These are phyloP conservation scores for Ustilago hordei DNA, from an alignment of 1,284 basidiomycete genomes.

Conservation along the genomic window DNA sequence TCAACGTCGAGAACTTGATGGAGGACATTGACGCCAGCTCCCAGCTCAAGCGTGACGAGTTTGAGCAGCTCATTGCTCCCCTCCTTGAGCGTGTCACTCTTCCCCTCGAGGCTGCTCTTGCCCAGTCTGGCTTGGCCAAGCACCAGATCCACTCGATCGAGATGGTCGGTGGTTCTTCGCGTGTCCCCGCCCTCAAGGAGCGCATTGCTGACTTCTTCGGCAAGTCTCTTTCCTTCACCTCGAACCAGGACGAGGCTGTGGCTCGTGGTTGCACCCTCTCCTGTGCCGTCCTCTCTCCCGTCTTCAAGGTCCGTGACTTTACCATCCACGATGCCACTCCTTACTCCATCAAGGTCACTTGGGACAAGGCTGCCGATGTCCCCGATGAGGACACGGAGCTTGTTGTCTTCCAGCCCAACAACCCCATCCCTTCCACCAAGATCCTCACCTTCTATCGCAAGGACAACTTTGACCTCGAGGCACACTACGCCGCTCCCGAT, in stretches of 20 bases:
- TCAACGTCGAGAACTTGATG: conserved; percentile 69
- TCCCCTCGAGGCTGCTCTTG: conserved; percentile 63
- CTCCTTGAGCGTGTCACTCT: conserved; percentile 60
- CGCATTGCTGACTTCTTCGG: conserved; percentile 62
- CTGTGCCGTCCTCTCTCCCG: conserved; percentile 68
- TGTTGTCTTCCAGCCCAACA: conserved; percentile 68
- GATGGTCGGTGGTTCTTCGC: conserved; percentile 67
- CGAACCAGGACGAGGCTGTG: conserved; percentile 69
- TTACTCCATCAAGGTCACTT: conserved; percentile 69
- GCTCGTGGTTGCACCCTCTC: conserved; percentile 68
- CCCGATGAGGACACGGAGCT: conserved; percentile 69
- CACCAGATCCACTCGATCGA: conserved; percentile 67
- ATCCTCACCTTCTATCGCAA: conserved; percentile 70
- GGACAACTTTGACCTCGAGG: conserved; percentile 67
- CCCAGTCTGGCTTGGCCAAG: conserved; percentile 66
- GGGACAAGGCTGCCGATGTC: conserved; percentile 67
- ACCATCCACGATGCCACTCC: conserved; percentile 66
- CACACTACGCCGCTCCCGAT: conserved; percentile 62
- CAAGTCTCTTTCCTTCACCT: conserved; percentile 65
- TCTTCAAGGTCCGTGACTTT: conserved; percentile 69
- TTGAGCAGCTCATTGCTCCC: conserved; percentile 65
- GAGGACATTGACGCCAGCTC: conserved; percentile 68
- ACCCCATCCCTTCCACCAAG: conserved; percentile 69
- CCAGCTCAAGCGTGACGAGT: conserved; percentile 68
- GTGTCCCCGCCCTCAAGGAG: conserved; percentile 68